phyloP scores from a whole-genome alignment of 495 filamentous ascomycete genomes.

The Antarctomyces pellizariae region DNA sequence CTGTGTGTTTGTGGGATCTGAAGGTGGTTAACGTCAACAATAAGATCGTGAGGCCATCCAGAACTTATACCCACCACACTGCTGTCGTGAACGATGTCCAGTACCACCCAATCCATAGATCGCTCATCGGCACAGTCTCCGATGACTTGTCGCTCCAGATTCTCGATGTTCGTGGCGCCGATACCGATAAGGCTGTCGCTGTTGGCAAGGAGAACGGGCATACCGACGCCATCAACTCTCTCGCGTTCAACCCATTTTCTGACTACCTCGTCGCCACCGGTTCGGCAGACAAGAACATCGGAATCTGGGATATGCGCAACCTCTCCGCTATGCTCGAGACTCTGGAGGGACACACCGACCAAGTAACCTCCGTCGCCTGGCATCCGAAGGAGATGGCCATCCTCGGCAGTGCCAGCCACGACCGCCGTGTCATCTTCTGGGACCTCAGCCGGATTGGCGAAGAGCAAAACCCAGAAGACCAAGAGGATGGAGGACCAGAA shows the following conservation, averaged over 20 bases:
- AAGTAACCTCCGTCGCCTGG: conserved; percentile 81
- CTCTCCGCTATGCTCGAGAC: conserved; percentile 67
- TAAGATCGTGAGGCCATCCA: conserved; percentile 41
- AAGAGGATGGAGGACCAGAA: conserved; percentile 91
- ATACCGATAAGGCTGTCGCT: conserved; percentile 39
- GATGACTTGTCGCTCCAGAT: conserved; percentile 89
- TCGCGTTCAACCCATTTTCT: conserved; percentile 75
- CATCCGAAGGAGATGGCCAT: conserved; percentile 75
- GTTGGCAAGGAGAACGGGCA: conserved; percentile 39
- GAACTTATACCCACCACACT: conserved; percentile 67
- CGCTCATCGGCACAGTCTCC: conserved; percentile 76
- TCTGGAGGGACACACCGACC: conserved; percentile 62
- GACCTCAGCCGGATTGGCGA: conserved; percentile 76
- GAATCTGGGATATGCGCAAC: conserved; percentile 84
- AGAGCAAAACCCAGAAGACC: conserved; percentile 84
- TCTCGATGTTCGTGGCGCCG: conserved; percentile 49
- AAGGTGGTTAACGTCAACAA: conserved; percentile 42
- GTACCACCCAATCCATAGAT: conserved; percentile 61
- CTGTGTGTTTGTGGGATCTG: conserved; percentile 76
- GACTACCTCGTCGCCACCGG: conserved; percentile 79
- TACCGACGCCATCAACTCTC: conserved; percentile 75
- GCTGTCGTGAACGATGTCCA: conserved; percentile 94
- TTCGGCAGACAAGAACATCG: conserved; percentile 85
- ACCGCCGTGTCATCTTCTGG: conserved; percentile 90
- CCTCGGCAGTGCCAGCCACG: conserved; percentile 74